Percentiles rank a stretch among this genome's conserved stretches.
These are phyloP conservation scores for Sarocladium oryzae DNA, from an alignment of 2,329 filamentous ascomycete genomes.

Conservation along the genomic window DNA sequence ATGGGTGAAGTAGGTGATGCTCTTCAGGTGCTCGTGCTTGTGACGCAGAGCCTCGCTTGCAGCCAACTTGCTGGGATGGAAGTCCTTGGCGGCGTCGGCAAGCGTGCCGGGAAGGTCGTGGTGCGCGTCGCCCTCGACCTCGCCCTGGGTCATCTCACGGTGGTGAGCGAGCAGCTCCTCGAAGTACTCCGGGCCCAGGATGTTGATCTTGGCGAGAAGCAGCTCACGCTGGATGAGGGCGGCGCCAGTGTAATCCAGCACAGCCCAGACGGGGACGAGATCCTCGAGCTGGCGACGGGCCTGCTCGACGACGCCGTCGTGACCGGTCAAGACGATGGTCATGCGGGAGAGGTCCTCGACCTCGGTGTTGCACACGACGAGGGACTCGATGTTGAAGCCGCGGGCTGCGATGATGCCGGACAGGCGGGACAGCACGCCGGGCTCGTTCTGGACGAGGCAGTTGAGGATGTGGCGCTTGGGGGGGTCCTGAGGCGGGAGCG, in stretches of 20 bases:
- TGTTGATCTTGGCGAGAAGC: slow-evolving; percentile 92
- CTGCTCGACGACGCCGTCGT: slow-evolving; percentile 96
- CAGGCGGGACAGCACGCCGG: slow-evolving; percentile 90
- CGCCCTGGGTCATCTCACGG: slow-evolving; percentile 66
- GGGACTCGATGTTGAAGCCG: slow-evolving; percentile 97
- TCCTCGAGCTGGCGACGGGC: slow-evolving; percentile 93
- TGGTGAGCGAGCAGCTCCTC: slow-evolving; percentile 95
- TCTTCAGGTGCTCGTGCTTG: slow-evolving; percentile 95
- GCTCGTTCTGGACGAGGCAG: slow-evolving; percentile 98
- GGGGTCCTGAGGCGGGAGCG: slow-evolving; percentile 72
- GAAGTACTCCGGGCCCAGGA: slow-evolving; percentile 94
- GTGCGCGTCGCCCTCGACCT: slow-evolving; percentile 21
- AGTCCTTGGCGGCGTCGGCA: slow-evolving; percentile 55
- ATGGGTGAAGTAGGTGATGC: slow-evolving; percentile 92
- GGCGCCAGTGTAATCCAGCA: slow-evolving; percentile 89
- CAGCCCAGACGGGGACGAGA: slow-evolving; percentile 95
- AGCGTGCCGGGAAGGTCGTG: slow-evolving; percentile 34
- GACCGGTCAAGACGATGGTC: slow-evolving; percentile 95
- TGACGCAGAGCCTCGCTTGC: slow-evolving; percentile 85
- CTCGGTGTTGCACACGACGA: slow-evolving; percentile 97
- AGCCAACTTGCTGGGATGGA: slow-evolving; percentile 82
- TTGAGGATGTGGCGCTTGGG: slow-evolving; percentile 95
- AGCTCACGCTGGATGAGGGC: slow-evolving; percentile 94
- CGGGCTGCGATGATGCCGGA: slow-evolving; percentile 93
- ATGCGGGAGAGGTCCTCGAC: slow-evolving; percentile 95